Base-by-base conservation (phyloP, 257 asterid species). In the Nicotiana noctiflora region DNA sequence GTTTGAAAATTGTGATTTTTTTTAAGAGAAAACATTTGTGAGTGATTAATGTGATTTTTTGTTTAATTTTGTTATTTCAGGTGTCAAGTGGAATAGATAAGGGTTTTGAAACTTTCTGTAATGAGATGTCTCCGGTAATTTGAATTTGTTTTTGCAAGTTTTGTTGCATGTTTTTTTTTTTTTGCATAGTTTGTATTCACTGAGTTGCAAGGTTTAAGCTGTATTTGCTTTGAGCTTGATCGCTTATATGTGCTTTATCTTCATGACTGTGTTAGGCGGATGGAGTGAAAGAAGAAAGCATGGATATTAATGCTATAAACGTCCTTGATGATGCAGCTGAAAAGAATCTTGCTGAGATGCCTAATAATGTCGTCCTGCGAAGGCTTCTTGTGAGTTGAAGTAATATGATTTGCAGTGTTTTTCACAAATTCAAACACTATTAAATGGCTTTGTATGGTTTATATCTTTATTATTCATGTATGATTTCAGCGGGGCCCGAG, bases 371-470 rank as follows among this genome's bases (percentile, higher is more conserved):
- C 60, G 96, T 92, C 84, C 85, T 95, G 74, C 89, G 91, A 91
- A 93, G 90, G 90, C 99, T 95, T 92, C 97, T 93, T 88, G 99
- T 95, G 95, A 95, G 99, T 93, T 89, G 76, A 85, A 75, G 84
- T 83, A 84, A 84, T 82, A 83, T 86, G 88, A 84, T 83, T 80
- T 21, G 78, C 46, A 51, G 56, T 84, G 80, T 74, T 85, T 85
- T 81, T 81, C 13, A 77, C 88, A 86, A 82, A 81, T 68, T 57
- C 65, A 40, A 79, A 78, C 70, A 52, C 55, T 86, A 84, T 80
- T 84, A 52, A 79, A 63, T 83, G 84, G 60, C 83, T 80, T 78
- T 14, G 72, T 68, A 75, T 82, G 82, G 75, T 77, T 18, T 77
- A 51, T 67, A 66, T 81, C 82, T 79, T 84, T 85, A 82, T 87